phyloP scores from a whole-genome alignment of 306 rosid species.

The Ormosia semicastrata region DNA sequence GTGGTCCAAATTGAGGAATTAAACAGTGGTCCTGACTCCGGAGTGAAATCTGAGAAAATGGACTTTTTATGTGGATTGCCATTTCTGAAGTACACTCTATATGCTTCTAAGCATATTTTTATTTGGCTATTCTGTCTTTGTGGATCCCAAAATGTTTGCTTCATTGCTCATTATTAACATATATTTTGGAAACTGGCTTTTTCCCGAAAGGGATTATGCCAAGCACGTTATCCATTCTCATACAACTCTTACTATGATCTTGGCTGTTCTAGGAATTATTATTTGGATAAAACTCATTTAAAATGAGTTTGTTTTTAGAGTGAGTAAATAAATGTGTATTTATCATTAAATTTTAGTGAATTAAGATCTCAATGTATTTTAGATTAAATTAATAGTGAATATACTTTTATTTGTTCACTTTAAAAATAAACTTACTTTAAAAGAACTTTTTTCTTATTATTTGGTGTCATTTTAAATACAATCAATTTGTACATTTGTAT shows the following conservation, averaged over 20 bases:
- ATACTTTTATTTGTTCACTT: too few species aligned
- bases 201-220: background rate
- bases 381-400: too few species aligned
- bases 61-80: background rate
- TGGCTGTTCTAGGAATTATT: background rate
- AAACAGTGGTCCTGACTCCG: slow-evolving; percentile 37
- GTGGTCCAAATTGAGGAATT: slow-evolving; percentile 41
- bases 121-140: background rate
- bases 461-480: background rate
- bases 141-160: background rate
- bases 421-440: too few species aligned
- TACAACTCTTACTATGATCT: background rate
- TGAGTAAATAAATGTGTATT: too few species aligned
- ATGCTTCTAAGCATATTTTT: background rate
- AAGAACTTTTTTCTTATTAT: too few species aligned
- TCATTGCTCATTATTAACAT: background rate
- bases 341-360: too few species aligned
- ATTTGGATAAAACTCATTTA: background rate
- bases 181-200: background rate
- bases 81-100: background rate
- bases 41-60: background rate
- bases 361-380: too few species aligned
- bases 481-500: too few species aligned
- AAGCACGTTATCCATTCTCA: background rate
- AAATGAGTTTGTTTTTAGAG: too few species aligned